Base-by-base conservation (phyloP, 2,329 filamentous ascomycete genomes). In the Hawksworthiomyces lignivorus region DNA sequence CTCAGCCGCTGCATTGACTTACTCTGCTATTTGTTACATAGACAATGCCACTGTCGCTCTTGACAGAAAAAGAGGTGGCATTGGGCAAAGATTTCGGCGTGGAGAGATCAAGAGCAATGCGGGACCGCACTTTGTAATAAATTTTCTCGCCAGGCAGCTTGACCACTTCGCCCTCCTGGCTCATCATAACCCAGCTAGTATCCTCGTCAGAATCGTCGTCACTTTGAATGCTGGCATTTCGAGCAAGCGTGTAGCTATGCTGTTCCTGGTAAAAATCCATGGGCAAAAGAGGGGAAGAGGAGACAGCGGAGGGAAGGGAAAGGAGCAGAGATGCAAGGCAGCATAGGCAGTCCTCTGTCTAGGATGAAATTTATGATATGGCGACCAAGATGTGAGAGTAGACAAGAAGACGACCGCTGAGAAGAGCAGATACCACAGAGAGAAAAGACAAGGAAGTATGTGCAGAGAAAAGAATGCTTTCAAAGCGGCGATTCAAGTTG, bases 11-110 rank as follows among this genome's bases (percentile, higher is more conserved):
- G n/a, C n/a, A n/a, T n/a, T 20, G 6, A 48, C 80, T 60, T 70
- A 92, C 87, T 64, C 87, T 71, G 62, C 89, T 81, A 56, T 88
- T 94, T 48, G 87, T 94, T 50, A 95, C 77, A 59, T 87, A 87
- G 21, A 86, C 76, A 29, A 77, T 73, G 46, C 88, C 88, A 36
- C 77, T 77, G 56, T 82, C 82, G 62, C 83, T 86, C 58, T 85
- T 84, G 49, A 84, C 65, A 30, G 77, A 76, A 54, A 87, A 79
- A 2, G 77, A 71, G 48, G 80, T 68, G 50, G 74, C 71, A 28
- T 76, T 77, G 20, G 77, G 69, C 46, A 82, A 75, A 41, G 80
- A 75, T 52, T 79, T 77, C 9, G 82, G 78, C 18, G 83, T 80
- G 45, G 85, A 80, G 46, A 96, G 63, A 41, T 82, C 79, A 48